Evolutionary conservation across 116 monocot species (phyloP).

Genomic region (Phalaenopsis hybrid): DNA sequence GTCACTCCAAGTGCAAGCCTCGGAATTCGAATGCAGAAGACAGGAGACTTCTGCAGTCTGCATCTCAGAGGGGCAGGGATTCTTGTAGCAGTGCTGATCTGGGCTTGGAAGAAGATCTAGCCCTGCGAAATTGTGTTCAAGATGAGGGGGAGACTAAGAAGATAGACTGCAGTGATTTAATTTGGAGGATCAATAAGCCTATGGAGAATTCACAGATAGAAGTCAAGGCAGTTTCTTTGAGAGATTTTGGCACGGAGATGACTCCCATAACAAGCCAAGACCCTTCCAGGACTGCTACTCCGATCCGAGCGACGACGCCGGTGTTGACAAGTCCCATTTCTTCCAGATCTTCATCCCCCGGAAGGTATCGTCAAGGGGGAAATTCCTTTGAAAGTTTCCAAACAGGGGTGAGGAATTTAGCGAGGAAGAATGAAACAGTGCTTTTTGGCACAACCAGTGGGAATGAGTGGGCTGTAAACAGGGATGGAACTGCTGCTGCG

Average conservation of each 20-base stretch:
- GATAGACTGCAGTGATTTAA: conserved; percentile 45
- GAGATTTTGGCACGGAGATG: conserved; percentile 96
- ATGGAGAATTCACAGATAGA: conserved; percentile 24
- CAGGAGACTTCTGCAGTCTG: conserved; percentile 48
- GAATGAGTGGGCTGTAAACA: conserved; percentile 8
- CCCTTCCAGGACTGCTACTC: conserved; percentile 71
- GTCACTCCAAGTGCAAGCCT: conserved; percentile 35
- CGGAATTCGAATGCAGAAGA: conserved; percentile 86
- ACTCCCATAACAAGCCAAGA: conserved; percentile 87
- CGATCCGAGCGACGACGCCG: conserved; percentile 57
- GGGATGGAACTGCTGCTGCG: conserved; percentile 16
- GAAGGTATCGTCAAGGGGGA: conserved; percentile 21
- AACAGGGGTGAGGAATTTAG: conserved; percentile 24
- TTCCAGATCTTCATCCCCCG: conserved; percentile 62
- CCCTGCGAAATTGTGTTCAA: conserved; percentile 12
- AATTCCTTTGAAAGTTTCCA: conserved; percentile 22
- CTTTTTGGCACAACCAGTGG: conserved; percentile 7
- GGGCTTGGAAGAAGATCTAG: conserved; percentile 24
- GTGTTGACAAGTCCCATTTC: conserved; percentile 57
- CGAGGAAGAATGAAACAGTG: conserved; percentile 21
- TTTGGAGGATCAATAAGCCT: conserved; percentile 32
- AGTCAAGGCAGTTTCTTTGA: conserved; percentile 50
- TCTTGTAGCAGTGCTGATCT: conserved; percentile 81
- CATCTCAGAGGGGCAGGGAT: conserved; percentile 61
- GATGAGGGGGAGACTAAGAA: conserved; percentile 84